A percentile compares a stretch with the other conserved stretches of the same genome.
Evolutionary conservation across 257 asterid genomes (phyloP).

Genomic region (Salvia rosmarinus): DNA sequence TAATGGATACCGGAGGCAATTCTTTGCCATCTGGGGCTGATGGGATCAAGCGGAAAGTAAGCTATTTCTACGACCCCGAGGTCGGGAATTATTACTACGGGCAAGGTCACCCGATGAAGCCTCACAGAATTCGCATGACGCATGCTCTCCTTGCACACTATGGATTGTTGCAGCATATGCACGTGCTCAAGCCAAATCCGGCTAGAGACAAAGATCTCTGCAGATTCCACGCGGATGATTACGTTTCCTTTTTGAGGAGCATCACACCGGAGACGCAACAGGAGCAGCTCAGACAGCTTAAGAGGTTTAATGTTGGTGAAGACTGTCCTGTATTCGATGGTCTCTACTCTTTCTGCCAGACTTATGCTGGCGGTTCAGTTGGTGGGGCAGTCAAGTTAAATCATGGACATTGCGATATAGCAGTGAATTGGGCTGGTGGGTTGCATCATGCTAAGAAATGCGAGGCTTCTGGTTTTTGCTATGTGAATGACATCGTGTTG

Average conservation of each 20-base stretch:
- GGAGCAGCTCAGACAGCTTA: slow-evolving; percentile 64
- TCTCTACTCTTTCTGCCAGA: slow-evolving; percentile 62
- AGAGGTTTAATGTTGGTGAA: slow-evolving; percentile 67
- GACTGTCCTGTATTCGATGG: slow-evolving; percentile 70
- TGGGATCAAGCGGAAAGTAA: slow-evolving; percentile 66
- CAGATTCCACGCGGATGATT: slow-evolving; percentile 65
- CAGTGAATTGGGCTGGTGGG: slow-evolving; percentile 72
- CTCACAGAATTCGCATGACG: slow-evolving; percentile 69
- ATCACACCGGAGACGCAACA: slow-evolving; percentile 69
- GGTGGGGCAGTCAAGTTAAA: slow-evolving; percentile 68
- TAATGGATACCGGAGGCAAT: slow-evolving; percentile 59
- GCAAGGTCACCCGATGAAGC: slow-evolving; percentile 73
- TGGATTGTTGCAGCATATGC: slow-evolving; percentile 64
- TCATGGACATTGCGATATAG: slow-evolving; percentile 66
- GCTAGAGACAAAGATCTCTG: slow-evolving; percentile 68
- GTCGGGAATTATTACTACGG: slow-evolving; percentile 67
- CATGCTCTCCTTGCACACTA: slow-evolving; percentile 68
- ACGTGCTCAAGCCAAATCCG: slow-evolving; percentile 64
- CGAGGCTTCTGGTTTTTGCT: slow-evolving; percentile 70
- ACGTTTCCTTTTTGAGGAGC: slow-evolving; percentile 56
- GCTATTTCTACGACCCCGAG: slow-evolving; percentile 66
- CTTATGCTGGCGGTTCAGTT: slow-evolving; percentile 69
- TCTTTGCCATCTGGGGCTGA: slow-evolving; percentile 60
- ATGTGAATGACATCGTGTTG: slow-evolving; percentile 63
- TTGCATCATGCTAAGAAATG: slow-evolving; percentile 68